These are phyloP conservation scores for Aegilops sharonensis DNA, from an alignment of 176 grass and related monocot genomes.

Conservation along the genomic window DNA sequence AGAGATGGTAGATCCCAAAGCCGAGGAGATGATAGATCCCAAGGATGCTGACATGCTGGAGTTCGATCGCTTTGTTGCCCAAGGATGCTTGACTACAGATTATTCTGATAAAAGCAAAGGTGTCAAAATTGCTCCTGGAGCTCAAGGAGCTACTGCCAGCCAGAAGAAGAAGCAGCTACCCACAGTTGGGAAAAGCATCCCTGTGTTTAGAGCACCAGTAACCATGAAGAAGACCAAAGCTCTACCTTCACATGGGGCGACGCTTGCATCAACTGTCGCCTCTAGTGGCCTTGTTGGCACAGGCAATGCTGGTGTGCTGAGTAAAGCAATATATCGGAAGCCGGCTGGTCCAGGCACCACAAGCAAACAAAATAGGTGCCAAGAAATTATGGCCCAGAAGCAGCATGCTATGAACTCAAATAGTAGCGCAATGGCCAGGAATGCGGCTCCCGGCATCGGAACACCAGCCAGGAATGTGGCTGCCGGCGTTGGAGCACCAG, in stretches of 20 bases:
- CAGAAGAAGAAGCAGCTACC: conserved; percentile 23
- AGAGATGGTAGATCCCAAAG: conserved; percentile 30
- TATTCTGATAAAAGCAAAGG: conserved; percentile 16
- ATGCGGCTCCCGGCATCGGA: not conserved
- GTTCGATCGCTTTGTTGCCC: conserved; percentile 55
- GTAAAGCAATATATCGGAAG: conserved; percentile 23
- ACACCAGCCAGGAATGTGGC: not conserved
- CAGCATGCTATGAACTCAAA: not conserved
- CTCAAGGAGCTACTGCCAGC: not conserved
- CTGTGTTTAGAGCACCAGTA: conserved; percentile 9
- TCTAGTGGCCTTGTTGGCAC: conserved; percentile 9
- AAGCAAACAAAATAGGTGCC: conserved; percentile 6
- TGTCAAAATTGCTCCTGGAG: conserved; percentile 16
- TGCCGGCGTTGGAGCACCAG: not conserved
- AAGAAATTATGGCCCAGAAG: conserved; percentile 5
- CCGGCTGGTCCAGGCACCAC: not conserved
- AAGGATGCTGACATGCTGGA: conserved; percentile 60
- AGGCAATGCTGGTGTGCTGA: conserved; percentile 20
- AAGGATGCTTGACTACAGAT: conserved; percentile 22
- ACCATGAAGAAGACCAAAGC: conserved; percentile 25
- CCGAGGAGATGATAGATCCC: conserved; percentile 12
- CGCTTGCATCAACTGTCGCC: not conserved
- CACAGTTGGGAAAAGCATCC: not conserved
- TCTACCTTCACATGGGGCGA: not conserved
- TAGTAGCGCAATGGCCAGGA: not conserved